A percentile compares a stretch with the other conserved stretches of the same genome.
Conservation (phyloP, 192 early-diverging fungal species). For the Gryganskiella cystojenkinii region DNA sequence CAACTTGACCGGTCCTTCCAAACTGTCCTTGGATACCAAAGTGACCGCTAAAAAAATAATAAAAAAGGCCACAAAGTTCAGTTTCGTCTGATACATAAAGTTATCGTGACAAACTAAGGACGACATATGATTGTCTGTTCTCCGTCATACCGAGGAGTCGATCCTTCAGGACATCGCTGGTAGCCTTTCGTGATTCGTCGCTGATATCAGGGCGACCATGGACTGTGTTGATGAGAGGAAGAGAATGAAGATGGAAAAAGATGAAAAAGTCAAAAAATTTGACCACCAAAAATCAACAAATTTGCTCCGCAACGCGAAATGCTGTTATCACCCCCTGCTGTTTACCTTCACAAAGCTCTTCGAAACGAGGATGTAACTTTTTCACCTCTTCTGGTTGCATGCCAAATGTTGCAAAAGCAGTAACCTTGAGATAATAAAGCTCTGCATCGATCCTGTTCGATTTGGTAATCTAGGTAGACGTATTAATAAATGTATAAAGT, state of each 20-base stretch:
- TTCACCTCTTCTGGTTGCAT: conserved; percentile 26
- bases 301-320: background rate
- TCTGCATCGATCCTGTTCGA: conserved; percentile 59
- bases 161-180: conserved; percentile 55
- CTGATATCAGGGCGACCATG: conserved; percentile 51
- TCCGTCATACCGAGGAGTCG: conserved; percentile 48
- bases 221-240: conserved; percentile 1
- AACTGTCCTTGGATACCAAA: conserved; percentile 25
- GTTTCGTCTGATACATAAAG: no score
- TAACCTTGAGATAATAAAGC: conserved; percentile 62
- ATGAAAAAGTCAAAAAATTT: background rate
- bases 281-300: no score
- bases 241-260: background rate
- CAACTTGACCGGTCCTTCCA: conserved; percentile 15
- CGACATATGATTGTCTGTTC: background rate
- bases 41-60: conserved; percentile 24
- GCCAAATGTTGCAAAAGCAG: conserved; percentile 36
- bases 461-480: conserved; percentile 39
- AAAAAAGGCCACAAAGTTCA: background rate
- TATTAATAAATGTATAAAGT: background rate
- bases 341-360: conserved; percentile 60
- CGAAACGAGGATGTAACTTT: conserved; percentile 59
- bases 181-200: conserved; percentile 38
- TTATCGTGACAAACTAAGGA: background rate
- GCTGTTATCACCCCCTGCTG: no score